Conservation (phyloP, 2,329 filamentous ascomycete genomes). For the Teratosphaeria destructans region DNA sequence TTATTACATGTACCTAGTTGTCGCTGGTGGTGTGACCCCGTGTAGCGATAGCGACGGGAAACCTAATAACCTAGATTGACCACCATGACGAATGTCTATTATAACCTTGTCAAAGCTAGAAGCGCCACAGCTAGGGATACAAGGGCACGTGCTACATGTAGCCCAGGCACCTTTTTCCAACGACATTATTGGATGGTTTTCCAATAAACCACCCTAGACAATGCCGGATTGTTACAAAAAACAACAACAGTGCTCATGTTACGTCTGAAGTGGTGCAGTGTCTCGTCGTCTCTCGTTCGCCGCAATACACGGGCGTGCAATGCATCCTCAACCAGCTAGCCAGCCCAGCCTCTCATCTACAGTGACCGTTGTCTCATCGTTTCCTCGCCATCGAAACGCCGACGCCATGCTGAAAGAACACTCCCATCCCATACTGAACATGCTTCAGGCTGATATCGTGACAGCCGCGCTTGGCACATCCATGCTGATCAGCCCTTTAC, state of each 20-base stretch:
- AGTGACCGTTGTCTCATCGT: neutral
- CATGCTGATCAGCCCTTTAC: neutral
- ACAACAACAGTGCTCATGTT: neutral
- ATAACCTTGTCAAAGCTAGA: neutral
- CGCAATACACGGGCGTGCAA: neutral
- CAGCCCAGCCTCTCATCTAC: neutral
- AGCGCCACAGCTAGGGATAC: neutral
- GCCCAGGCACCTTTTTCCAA: neutral
- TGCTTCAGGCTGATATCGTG: neutral
- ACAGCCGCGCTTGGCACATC: neutral
- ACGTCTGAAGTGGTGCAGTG: neutral
- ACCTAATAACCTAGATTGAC: neutral
- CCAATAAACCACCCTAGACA: neutral
- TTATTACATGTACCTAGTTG: neutral
- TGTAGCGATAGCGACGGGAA: neutral
- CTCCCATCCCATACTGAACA: neutral
- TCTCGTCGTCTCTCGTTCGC: neutral
- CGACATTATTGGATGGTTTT: neutral
- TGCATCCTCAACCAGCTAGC: neutral
- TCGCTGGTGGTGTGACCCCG: neutral
- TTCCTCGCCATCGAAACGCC: conserved; percentile 10
- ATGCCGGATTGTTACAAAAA: neutral
- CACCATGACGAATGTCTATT: neutral
- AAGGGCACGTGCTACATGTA: neutral
- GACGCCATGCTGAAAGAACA: conserved; percentile 10